A percentile compares a stretch with the other conserved stretches of the same genome.
phyloP scores from a whole-genome alignment of 1,139 yeast species.

The Pichia sp. region DNA sequence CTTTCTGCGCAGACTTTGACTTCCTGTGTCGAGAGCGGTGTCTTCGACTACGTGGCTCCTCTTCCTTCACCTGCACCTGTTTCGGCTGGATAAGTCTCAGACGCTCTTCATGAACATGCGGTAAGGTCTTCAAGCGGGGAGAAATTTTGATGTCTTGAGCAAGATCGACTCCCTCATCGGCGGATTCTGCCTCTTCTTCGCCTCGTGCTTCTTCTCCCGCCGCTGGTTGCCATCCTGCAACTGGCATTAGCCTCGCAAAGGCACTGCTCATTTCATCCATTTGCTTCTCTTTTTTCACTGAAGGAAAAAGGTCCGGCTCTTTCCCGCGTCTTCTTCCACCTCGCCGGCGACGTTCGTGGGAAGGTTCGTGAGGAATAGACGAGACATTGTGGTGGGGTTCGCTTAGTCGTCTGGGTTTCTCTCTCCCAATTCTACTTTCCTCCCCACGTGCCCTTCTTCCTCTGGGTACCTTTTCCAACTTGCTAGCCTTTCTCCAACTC shows the following conservation, averaged over 20 bases:
- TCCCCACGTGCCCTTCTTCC: neutral
- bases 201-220: neutral
- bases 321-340: neutral
- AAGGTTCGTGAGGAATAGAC: neutral
- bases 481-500: neutral
- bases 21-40: neutral
- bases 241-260: slow-evolving; percentile 16
- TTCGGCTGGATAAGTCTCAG: neutral
- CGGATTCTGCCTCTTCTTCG: neutral
- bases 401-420: neutral
- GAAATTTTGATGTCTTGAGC: too few relatives aligned
- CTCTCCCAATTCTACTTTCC: neutral
- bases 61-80: neutral
- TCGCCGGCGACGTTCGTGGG: neutral
- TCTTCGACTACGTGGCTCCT: neutral
- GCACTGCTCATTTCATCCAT: slow-evolving; percentile 2
- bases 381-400: too few relatives aligned
- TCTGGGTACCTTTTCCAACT: neutral
- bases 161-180: neutral
- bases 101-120: neutral
- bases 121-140: too few relatives aligned
- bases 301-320: neutral
- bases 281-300: neutral
- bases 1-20: neutral
- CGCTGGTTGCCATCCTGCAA: slow-evolving; percentile 14